A percentile compares a stretch with the other conserved stretches of the same genome.
phyloP scores from a whole-genome alignment of 805 yeast species.

The Wickerhamiella azyma region DNA sequence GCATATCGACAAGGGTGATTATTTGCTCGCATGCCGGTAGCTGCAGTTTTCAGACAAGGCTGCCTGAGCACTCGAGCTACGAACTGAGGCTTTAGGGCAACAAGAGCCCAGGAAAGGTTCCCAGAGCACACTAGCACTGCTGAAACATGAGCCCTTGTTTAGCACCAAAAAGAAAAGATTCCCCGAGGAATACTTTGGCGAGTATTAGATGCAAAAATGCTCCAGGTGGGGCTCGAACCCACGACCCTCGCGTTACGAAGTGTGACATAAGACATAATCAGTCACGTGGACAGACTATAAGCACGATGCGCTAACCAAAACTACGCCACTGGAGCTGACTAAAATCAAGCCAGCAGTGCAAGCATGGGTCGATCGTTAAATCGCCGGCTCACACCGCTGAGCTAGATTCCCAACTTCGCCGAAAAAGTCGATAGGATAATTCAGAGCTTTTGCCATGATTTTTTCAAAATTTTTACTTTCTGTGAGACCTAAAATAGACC shows the following conservation, averaged over 20 bases:
- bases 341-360: not conserved
- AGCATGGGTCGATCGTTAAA: not conserved
- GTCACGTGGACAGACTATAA: conserved; percentile 11
- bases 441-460: not conserved
- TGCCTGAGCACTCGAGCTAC: too few relatives aligned
- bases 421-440: not conserved
- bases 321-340: conserved; percentile 13
- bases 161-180: not conserved
- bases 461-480: not conserved
- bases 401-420: conserved; percentile 2
- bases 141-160: too few relatives aligned
- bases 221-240: conserved; percentile 15
- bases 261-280: conserved; percentile 10
- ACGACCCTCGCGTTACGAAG: conserved; percentile 14
- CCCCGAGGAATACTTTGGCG: too few relatives aligned
- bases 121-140: too few relatives aligned
- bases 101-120: not conserved
- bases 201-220: conserved; percentile 5
- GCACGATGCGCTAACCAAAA: conserved; percentile 14
- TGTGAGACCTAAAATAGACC: not conserved
- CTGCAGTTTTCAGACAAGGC: too few relatives aligned
- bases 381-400: not conserved
- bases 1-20: too few relatives aligned
- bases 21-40: too few relatives aligned
- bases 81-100: not conserved